These are phyloP conservation scores for Leccinum boreale DNA, from an alignment of 768 basidiomycete species.

Conservation along the genomic window DNA sequence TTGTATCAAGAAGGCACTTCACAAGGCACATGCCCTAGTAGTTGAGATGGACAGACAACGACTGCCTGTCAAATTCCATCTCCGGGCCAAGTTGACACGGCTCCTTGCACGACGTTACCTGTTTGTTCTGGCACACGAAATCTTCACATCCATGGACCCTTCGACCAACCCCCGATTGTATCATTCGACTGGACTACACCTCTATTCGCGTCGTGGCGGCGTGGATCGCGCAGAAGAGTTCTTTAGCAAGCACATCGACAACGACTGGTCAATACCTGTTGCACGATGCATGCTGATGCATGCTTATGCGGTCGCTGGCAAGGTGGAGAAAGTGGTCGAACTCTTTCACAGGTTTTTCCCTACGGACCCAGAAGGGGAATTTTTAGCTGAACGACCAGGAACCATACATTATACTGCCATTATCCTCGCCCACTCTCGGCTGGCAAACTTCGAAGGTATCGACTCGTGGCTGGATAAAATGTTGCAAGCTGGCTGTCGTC, in stretches of 20 bases:
- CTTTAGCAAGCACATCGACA: constrained; percentile 36
- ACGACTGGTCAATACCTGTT: constrained; percentile 21
- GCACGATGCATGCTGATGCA: constrained; percentile 51
- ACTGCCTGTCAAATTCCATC: constrained; percentile 26
- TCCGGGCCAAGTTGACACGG: constrained; percentile 38
- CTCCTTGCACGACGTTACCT: constrained; percentile 39
- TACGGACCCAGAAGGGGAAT: constrained; percentile 22
- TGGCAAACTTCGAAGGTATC: constrained; percentile 46
- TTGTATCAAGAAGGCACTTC: constrained; percentile 29
- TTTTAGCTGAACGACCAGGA: constrained; percentile 37
- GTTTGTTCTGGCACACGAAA: constrained; percentile 42
- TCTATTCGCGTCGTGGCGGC: constrained; percentile 54
- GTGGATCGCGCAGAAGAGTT: constrained; percentile 39
- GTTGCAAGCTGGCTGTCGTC: constrained; percentile 44
- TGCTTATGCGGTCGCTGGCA: constrained; percentile 48
- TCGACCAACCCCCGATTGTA: constrained; percentile 16
- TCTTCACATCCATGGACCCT: constrained; percentile 36
- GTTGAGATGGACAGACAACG: constrained; percentile 38
- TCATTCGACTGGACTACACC: constrained; percentile 46
- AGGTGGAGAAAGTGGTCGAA: constrained; percentile 37
- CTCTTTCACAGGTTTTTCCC: constrained; percentile 60
- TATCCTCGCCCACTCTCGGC: constrained; percentile 50
- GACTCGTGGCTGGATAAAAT: constrained; percentile 54
- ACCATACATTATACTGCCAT: constrained; percentile 54
- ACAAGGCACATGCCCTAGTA: constrained; percentile 40